phyloP scores from a whole-genome alignment of 2,329 filamentous ascomycete species.

The Stromatinia cepivora region DNA sequence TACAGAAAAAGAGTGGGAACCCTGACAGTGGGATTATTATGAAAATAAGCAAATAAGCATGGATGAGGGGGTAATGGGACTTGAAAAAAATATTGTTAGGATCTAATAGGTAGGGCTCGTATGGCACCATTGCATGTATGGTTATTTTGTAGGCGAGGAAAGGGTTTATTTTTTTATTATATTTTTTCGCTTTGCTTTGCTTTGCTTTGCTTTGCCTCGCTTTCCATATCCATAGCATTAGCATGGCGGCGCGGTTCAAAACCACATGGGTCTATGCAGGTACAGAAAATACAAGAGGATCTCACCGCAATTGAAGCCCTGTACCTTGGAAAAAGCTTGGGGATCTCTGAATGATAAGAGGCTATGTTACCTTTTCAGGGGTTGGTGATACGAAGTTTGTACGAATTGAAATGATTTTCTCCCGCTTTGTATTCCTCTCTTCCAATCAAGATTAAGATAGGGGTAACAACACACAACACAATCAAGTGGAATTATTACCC shows the following conservation, averaged over 20 bases:
- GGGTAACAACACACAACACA: neutral
- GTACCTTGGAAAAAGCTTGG: slow-evolving; percentile 19
- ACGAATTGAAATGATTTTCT: neutral
- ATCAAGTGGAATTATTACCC: neutral
- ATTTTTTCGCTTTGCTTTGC: neutral
- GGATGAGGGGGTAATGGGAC: neutral
- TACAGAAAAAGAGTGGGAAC: slow-evolving; percentile 8
- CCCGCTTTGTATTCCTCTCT: neutral
- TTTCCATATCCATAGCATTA: neutral
- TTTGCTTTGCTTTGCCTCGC: neutral
- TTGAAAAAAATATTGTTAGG: neutral
- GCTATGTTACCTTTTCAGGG: neutral
- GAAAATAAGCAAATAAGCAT: neutral
- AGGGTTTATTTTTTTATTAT: neutral
- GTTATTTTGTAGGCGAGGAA: neutral
- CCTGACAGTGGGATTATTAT: slow-evolving; percentile 7
- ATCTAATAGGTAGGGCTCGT: neutral
- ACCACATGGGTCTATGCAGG: slow-evolving; percentile 22
- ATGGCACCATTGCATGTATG: neutral
- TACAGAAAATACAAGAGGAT: slow-evolving; percentile 12
- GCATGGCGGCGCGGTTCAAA: slow-evolving; percentile 2
- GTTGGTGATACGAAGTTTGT: neutral
- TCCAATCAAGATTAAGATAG: neutral
- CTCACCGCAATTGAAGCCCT: slow-evolving; percentile 13
- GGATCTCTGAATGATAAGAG: neutral